Evolutionary conservation across 208 protist genomes (phyloP).

Genomic region (Acanthamoeba triangularis): DNA sequence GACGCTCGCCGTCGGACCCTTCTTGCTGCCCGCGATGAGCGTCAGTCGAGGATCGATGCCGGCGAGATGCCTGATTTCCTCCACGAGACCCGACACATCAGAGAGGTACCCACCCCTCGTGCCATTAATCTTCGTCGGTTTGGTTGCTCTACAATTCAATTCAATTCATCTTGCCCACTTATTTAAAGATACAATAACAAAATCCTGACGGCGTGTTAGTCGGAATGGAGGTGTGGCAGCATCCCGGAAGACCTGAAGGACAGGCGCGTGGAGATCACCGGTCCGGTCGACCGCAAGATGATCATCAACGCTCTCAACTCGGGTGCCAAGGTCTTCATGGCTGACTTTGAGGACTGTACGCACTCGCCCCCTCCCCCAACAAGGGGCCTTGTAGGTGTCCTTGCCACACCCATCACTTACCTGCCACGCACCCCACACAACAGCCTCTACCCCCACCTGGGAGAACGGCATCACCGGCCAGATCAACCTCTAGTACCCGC

Average conservation of each 20-base stretch:
- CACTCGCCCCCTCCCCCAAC: background rate
- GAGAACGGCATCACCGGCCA: constrained; percentile 87
- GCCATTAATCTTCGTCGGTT: background rate
- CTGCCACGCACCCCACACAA: background rate
- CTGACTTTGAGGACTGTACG: constrained; percentile 90
- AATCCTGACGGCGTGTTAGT: background rate
- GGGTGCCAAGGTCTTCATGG: constrained; percentile 90
- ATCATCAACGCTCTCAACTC: constrained; percentile 92
- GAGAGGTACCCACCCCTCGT: background rate
- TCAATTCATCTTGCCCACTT: background rate
- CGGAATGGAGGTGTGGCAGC: constrained; percentile 81
- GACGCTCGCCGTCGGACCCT: background rate
- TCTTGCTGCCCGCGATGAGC: constrained; percentile 18
- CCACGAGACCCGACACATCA: constrained; percentile 70
- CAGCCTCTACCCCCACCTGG: constrained; percentile 86
- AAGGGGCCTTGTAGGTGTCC: background rate
- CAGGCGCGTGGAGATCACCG: constrained; percentile 76
- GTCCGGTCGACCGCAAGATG: constrained; percentile 90
- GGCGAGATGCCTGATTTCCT: constrained; percentile 50
- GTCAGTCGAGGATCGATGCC: background rate
- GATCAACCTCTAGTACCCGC: constrained; percentile 83
- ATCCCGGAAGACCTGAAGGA: constrained; percentile 86
- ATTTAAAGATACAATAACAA: too few species aligned
- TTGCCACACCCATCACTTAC: background rate
- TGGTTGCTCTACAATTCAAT: background rate